These are phyloP conservation scores for Colletotrichum incanum DNA, from an alignment of 2,329 filamentous ascomycete genomes.

Conservation along the genomic window DNA sequence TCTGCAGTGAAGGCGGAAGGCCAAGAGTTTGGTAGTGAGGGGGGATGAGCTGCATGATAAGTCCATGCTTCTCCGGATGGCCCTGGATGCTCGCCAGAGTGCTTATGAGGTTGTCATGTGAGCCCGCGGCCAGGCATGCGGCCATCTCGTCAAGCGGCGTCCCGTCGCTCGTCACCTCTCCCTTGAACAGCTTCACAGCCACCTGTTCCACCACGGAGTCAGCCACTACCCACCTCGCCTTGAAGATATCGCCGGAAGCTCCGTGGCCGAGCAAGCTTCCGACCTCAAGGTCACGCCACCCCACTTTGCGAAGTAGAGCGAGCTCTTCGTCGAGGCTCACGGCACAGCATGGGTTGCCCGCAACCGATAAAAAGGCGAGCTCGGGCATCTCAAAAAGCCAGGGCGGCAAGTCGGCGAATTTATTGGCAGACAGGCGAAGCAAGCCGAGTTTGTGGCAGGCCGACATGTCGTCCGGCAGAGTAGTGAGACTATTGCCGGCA, in stretches of 20 bases:
- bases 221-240: slow-evolving; percentile 54
- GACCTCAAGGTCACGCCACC: slow-evolving; percentile 59
- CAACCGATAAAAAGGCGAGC: slow-evolving; percentile 63
- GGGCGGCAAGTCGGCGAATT: slow-evolving; percentile 54
- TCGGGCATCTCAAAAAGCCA: slow-evolving; percentile 63
- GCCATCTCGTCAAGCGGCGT: slow-evolving; percentile 65
- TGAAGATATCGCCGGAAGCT: slow-evolving; percentile 63
- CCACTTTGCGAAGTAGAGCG: slow-evolving; percentile 54
- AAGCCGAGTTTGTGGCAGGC: slow-evolving; percentile 61
- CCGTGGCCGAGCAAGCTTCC: slow-evolving; percentile 60
- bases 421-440: slow-evolving; percentile 61
- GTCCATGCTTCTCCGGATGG: slow-evolving; percentile 58
- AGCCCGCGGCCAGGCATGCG: slow-evolving; percentile 61
- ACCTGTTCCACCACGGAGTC: slow-evolving; percentile 54
- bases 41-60: slow-evolving; percentile 65
- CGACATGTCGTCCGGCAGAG: slow-evolving; percentile 59
- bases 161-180: slow-evolving; percentile 63
- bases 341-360: slow-evolving; percentile 61
- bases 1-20: slow-evolving; percentile 60
- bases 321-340: slow-evolving; percentile 37
- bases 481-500: slow-evolving; percentile 60
- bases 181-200: slow-evolving; percentile 65
- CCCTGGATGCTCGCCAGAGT: slow-evolving; percentile 60
- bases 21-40: slow-evolving; percentile 60
- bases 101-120: slow-evolving; percentile 62